Conservation (phyloP, 225 moss, liverwort and hornwort species). For the Straminergon stramineum region DNA sequence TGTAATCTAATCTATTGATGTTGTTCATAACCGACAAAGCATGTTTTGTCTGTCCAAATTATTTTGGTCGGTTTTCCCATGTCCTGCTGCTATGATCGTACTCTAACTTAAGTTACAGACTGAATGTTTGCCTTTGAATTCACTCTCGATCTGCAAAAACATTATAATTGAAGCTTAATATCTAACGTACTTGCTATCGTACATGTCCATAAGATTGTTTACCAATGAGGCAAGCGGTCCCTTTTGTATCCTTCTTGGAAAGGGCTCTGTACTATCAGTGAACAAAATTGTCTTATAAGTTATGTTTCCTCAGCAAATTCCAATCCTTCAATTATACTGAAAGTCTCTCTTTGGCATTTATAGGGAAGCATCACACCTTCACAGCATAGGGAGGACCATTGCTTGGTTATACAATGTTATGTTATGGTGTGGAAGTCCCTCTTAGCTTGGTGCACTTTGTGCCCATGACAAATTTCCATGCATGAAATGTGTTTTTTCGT, state of each 20-base stretch:
- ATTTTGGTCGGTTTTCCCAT: background rate
- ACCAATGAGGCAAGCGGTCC: background rate
- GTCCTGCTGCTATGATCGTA: background rate
- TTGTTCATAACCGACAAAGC: fast-evolving
- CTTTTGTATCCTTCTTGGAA: background rate
- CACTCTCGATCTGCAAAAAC: no score
- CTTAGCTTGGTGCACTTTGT: background rate
- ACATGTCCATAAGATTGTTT: no score
- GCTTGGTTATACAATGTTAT: no score
- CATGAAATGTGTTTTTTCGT: background rate
- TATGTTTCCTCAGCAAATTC: fast-evolving
- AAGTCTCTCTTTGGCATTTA: no score
- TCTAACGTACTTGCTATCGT: background rate
- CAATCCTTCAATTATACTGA: no score
- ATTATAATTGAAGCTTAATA: background rate
- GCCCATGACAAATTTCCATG: no score
- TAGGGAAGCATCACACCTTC: no score
- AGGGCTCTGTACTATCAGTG: background rate
- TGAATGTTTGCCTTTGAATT: background rate
- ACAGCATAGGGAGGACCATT: fast-evolving
- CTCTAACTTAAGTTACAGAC: background rate
- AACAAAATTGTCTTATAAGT: no score
- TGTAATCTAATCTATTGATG: no score
- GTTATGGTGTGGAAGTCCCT: fast-evolving
- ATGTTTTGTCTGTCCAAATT: background rate